Evolutionary conservation across 208 protist species (phyloP).

Genomic region (Angomonas desouzai): DNA sequence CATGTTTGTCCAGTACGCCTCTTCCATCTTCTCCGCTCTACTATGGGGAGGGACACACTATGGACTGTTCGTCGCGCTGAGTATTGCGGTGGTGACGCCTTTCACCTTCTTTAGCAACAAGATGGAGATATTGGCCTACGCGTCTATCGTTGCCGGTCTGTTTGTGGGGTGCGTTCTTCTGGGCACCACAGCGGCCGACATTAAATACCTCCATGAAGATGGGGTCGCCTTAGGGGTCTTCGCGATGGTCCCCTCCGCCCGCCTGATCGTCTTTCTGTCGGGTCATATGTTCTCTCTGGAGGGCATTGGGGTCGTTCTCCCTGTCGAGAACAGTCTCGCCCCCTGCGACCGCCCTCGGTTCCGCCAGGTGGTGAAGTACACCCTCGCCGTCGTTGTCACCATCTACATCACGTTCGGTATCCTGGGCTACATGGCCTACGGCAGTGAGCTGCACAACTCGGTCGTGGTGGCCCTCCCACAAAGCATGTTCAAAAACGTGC

Average conservation of each 20-base stretch:
- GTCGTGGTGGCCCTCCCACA: constrained; percentile 64
- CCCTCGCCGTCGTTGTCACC: constrained; percentile 38
- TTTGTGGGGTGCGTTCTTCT: constrained; percentile 52
- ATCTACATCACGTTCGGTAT: constrained; percentile 69
- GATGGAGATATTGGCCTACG: constrained; percentile 53
- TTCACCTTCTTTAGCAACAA: constrained; percentile 66
- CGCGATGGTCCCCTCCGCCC: constrained; percentile 30
- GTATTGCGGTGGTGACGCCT: constrained; percentile 49
- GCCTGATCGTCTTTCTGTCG: constrained; percentile 63
- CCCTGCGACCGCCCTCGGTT: constrained; percentile 40
- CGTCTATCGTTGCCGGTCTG: constrained; percentile 55
- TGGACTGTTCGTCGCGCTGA: constrained; percentile 40
- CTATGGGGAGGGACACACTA: constrained; percentile 32
- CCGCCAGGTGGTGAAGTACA: constrained; percentile 44
- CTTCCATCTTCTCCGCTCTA: constrained; percentile 60
- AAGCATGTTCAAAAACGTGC: constrained; percentile 29
- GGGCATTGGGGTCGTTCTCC: constrained; percentile 69
- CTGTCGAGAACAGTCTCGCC: constrained; percentile 73
- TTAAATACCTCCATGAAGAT: constrained; percentile 26
- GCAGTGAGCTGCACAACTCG: constrained; percentile 54
- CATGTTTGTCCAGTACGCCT: constrained; percentile 75
- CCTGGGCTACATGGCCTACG: constrained; percentile 70
- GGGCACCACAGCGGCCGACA: constrained; percentile 46
- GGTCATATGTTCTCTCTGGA: constrained; percentile 81
- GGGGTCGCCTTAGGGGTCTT: constrained; percentile 36